A percentile compares a stretch with the other conserved stretches of the same genome.
Conservation (phyloP, 371 early-diverging fungal genomes). For the Mucor piriformis region DNA sequence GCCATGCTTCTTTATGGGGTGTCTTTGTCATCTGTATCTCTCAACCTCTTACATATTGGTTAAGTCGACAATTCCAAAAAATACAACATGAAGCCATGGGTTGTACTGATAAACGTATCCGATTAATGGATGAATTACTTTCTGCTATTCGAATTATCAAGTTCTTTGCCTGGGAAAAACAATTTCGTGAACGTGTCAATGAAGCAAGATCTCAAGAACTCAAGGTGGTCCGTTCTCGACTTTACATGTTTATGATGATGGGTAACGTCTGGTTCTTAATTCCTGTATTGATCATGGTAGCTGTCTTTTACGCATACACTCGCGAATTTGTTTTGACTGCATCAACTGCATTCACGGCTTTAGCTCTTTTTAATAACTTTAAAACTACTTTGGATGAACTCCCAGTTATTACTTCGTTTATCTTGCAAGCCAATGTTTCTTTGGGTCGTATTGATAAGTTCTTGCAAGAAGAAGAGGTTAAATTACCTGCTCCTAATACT, state of each 20-base stretch:
- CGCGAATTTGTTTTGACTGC: conserved; percentile 59
- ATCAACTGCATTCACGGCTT: conserved; percentile 65
- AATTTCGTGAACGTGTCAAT: conserved; percentile 60
- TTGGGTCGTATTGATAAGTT: conserved; percentile 70
- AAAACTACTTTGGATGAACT: conserved; percentile 73
- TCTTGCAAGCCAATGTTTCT: conserved; percentile 76
- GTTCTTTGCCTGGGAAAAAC: conserved; percentile 83
- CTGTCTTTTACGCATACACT: conserved; percentile 62
- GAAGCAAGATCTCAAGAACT: conserved; percentile 55
- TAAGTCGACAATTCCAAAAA: conserved; percentile 55
- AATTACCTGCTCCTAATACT: conserved; percentile 1
- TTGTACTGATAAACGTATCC: conserved; percentile 68
- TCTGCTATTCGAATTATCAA: conserved; percentile 80
- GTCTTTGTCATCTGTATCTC: conserved; percentile 58
- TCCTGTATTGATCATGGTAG: conserved; percentile 39
- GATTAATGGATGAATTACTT: conserved; percentile 70
- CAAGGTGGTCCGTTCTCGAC: conserved; percentile 45
- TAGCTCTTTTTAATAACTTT: conserved; percentile 68
- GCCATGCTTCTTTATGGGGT: conserved; percentile 67
- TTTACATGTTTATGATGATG: conserved; percentile 51
- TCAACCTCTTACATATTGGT: conserved; percentile 61
- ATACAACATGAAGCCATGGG: conserved; percentile 57
- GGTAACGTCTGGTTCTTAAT: conserved; percentile 47
- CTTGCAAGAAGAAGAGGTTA: conserved; percentile 74
- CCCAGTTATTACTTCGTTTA: conserved; percentile 66